Evolutionary conservation across 169 alveolate genomes (phyloP).

Genomic region (Plasmodium fragile): DNA sequence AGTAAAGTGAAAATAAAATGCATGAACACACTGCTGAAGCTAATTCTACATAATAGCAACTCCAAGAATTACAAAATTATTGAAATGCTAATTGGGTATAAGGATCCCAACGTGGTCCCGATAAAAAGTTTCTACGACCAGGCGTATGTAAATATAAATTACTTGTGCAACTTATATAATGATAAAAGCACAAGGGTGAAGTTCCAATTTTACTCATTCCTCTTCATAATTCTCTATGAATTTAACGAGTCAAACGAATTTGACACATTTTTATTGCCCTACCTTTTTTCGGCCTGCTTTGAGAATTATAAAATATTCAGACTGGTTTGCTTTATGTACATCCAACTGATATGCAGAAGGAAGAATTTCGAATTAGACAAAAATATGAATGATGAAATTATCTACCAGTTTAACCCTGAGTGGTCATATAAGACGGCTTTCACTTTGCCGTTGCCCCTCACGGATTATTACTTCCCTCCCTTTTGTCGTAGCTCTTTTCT

Average conservation of each 20-base stretch:
- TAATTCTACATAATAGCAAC: constrained; percentile 40
- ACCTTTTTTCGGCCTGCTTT: constrained; percentile 53
- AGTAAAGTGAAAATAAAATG: constrained; percentile 54
- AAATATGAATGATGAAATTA: constrained; percentile 50
- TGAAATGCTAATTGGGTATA: constrained; percentile 70
- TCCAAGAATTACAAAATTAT: constrained; percentile 53
- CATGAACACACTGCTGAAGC: constrained; percentile 11
- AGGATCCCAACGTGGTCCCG: constrained; percentile 57
- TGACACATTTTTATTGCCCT: constrained; percentile 33
- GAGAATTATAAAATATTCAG: constrained; percentile 57
- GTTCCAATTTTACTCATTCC: constrained; percentile 44
- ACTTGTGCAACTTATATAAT: constrained; percentile 48
- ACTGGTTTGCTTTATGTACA: constrained; percentile 23
- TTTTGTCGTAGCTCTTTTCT: constrained; percentile 6
- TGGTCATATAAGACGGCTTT: constrained; percentile 66
- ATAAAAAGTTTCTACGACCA: constrained; percentile 58
- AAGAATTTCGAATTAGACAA: constrained; percentile 11
- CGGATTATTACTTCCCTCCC: constrained; percentile 25
- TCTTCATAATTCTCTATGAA: constrained; percentile 36
- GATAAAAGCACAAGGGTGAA: constrained; percentile 51
- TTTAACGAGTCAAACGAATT: constrained; percentile 44
- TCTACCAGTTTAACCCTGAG: constrained; percentile 48
- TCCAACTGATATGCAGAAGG: constrained; percentile 25
- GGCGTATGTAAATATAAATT: constrained; percentile 43
- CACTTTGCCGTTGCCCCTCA: constrained; percentile 60